These are phyloP conservation scores for Catharanthus roseus DNA, from an alignment of 257 asterid species.

Conservation along the genomic window DNA sequence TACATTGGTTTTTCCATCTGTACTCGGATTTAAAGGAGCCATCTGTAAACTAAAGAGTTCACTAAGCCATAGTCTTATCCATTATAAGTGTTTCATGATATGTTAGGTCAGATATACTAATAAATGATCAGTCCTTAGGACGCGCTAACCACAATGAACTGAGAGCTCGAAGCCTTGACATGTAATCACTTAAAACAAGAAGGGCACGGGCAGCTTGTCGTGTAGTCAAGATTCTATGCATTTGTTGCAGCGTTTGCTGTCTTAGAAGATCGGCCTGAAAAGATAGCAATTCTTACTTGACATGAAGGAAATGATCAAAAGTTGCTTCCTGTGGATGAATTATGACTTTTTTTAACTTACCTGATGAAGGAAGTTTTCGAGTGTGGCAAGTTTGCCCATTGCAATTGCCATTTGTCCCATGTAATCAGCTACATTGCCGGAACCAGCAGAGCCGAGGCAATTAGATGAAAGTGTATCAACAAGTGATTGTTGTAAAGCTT, in stretches of 20 bases:
- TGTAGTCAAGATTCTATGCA: constrained; percentile 78
- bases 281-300: neutral
- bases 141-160: constrained; percentile 85
- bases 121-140: constrained; percentile 45
- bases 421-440: constrained; percentile 62
- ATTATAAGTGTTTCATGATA: too few species aligned
- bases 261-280: constrained; percentile 80
- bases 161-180: constrained; percentile 72
- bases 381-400: constrained; percentile 64
- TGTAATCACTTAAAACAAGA: constrained; percentile 74
- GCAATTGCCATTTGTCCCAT: constrained; percentile 90
- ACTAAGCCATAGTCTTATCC: neutral
- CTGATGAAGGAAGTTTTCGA: constrained; percentile 75
- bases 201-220: constrained; percentile 95
- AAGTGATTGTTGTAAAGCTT: constrained; percentile 75
- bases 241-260: constrained; percentile 77
- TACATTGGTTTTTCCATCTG: neutral
- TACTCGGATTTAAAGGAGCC: neutral
- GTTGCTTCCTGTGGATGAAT: neutral
- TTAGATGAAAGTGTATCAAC: constrained; percentile 69
- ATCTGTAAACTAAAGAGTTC: too few species aligned
- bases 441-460: constrained; percentile 37
- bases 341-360: constrained; percentile 15
- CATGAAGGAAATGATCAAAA: too few species aligned
- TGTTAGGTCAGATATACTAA: neutral